phyloP scores from a whole-genome alignment of 2,329 filamentous ascomycete genomes.

The Emmonsiellopsis sp. region DNA sequence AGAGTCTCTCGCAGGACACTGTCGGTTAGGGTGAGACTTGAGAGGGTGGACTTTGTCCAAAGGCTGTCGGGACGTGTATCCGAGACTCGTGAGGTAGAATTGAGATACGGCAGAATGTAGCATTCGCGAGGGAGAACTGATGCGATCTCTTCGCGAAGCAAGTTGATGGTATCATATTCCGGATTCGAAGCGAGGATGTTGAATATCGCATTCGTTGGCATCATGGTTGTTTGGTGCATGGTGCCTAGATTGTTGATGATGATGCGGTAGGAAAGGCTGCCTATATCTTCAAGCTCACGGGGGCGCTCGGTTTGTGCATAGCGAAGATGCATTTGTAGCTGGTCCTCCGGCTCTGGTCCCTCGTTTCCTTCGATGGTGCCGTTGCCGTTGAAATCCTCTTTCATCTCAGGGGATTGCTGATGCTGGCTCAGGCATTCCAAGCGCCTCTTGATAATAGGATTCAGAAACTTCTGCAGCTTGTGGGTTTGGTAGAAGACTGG shows the following conservation, averaged over 20 bases:
- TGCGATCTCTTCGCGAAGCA: constrained; percentile 30
- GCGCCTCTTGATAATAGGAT: constrained; percentile 12
- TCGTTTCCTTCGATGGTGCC: constrained; percentile 15
- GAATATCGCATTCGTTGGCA: constrained; percentile 31
- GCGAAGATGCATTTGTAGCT: constrained; percentile 35
- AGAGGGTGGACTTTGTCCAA: constrained; percentile 34
- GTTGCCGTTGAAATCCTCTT: background rate
- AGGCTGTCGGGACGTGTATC: constrained; percentile 10
- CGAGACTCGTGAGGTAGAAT: background rate
- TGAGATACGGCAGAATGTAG: background rate
- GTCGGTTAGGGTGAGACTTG: constrained; percentile 31
- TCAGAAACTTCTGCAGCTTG: constrained; percentile 11
- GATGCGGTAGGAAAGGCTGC: constrained; percentile 15
- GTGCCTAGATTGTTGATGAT: constrained; percentile 16
- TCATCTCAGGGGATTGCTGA: background rate
- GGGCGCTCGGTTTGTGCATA: constrained; percentile 31
- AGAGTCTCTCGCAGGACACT: constrained; percentile 37
- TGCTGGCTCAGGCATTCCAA: constrained; percentile 13
- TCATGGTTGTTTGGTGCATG: constrained; percentile 31
- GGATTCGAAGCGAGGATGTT: constrained; percentile 28
- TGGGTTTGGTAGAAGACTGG: constrained; percentile 14
- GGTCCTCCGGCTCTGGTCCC: constrained; percentile 23
- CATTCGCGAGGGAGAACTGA: constrained; percentile 16
- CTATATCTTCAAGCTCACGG: constrained; percentile 22
- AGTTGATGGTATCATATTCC: constrained; percentile 28